Percentiles rank a stretch among this genome's conserved stretches.
These are phyloP conservation scores for Phaeosphaeriaceae sp. DNA, from an alignment of 2,329 filamentous ascomycete genomes.

Conservation along the genomic window DNA sequence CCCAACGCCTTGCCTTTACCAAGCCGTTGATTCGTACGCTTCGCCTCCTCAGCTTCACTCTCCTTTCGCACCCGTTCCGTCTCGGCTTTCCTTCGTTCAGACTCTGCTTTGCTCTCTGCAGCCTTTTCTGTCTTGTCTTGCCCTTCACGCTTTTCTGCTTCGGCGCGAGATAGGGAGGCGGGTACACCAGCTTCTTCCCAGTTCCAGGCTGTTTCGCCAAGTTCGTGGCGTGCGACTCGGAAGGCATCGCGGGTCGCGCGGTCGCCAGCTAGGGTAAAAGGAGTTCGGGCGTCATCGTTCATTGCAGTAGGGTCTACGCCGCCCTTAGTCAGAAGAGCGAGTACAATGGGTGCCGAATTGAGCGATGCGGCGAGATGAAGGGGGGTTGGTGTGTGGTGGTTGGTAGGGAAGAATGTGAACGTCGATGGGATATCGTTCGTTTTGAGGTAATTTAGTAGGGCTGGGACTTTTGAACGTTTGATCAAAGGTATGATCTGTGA, in stretches of 20 bases:
- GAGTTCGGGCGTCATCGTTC: constrained; percentile 73
- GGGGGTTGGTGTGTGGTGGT: constrained; percentile 79
- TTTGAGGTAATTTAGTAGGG: constrained; percentile 81
- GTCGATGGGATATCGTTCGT: constrained; percentile 73
- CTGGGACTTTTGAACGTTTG: constrained; percentile 87
- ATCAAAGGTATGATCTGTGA: constrained; percentile 87
- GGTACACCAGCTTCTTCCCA: constrained; percentile 82
- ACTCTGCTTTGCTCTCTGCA: constrained; percentile 66
- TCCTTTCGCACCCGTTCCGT: constrained; percentile 71
- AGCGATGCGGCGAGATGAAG: constrained; percentile 86
- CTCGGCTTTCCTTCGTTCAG: constrained; percentile 73
- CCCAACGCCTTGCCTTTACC: constrained; percentile 61
- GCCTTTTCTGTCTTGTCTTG: constrained; percentile 73
- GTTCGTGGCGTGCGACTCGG: constrained; percentile 80
- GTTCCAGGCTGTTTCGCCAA: constrained; percentile 77
- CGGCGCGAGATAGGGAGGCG: constrained; percentile 69
- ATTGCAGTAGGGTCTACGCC: constrained; percentile 73
- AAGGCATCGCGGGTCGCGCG: constrained; percentile 88
- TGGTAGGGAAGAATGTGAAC: constrained; percentile 76
- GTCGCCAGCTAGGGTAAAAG: constrained; percentile 89
- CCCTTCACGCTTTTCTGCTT: constrained; percentile 72
- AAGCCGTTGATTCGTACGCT: constrained; percentile 57
- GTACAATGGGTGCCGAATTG: constrained; percentile 78
- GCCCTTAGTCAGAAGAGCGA: constrained; percentile 76
- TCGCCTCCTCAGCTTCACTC: constrained; percentile 56